Conservation (phyloP, 495 filamentous ascomycete genomes). For the Lichenothelia convexa region DNA sequence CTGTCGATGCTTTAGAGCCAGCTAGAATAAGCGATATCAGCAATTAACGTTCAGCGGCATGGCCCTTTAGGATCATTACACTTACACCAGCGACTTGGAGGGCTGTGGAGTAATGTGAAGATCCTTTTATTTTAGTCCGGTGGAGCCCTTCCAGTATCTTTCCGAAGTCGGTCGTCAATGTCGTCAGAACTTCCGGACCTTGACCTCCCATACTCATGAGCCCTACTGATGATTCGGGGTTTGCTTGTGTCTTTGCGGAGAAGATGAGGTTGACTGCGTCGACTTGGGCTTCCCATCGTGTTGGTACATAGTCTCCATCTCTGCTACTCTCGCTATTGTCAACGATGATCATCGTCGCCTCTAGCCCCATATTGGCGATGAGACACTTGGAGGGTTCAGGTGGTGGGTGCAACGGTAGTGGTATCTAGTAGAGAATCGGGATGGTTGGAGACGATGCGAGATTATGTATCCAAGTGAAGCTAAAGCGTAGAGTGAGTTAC, state of each 20-base stretch:
- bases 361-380: constrained; percentile 43
- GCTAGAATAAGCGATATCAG: constrained; percentile 25
- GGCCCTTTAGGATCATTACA: constrained; percentile 7
- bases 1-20: constrained; percentile 95
- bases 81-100: constrained; percentile 87
- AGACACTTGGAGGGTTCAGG: background rate
- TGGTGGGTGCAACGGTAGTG: too few species aligned
- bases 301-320: constrained; percentile 91
- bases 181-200: constrained; percentile 88
- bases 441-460: too few species aligned
- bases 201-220: constrained; percentile 98
- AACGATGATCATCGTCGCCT: constrained; percentile 69
- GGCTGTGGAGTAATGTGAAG: constrained; percentile 69
- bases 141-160: constrained; percentile 89
- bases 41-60: background rate
- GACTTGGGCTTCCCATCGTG: constrained; percentile 84
- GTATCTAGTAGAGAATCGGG: too few species aligned
- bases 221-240: constrained; percentile 91
- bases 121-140: constrained; percentile 81
- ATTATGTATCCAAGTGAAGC: too few species aligned
- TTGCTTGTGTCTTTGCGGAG: constrained; percentile 78
- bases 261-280: constrained; percentile 93
- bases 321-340: constrained; percentile 97
- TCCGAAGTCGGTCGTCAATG: constrained; percentile 84
- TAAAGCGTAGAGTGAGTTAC: too few species aligned